phyloP scores from a whole-genome alignment of 2,329 filamentous ascomycete genomes.

The Lecanosticta acicola region DNA sequence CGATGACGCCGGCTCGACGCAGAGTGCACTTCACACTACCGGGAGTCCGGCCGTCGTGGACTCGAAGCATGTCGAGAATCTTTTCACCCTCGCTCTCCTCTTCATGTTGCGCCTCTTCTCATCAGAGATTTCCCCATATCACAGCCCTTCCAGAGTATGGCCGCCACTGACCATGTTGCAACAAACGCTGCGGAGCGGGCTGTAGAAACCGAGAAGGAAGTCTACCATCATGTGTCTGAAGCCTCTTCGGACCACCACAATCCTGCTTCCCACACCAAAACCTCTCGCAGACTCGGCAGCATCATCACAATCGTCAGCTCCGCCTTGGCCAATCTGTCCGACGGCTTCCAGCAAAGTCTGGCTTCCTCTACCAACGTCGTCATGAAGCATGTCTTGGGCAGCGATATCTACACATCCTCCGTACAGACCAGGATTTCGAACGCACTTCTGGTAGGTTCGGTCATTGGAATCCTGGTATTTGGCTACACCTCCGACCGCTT shows the following conservation, averaged over 20 bases:
- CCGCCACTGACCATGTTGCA: background rate
- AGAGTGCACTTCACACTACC: background rate
- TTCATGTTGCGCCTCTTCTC: background rate
- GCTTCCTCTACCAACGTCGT: slow-evolving; percentile 33
- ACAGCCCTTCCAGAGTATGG: background rate
- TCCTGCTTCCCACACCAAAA: background rate
- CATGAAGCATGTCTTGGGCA: slow-evolving; percentile 29
- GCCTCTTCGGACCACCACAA: background rate
- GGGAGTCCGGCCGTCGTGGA: background rate
- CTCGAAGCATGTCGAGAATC: background rate
- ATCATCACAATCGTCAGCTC: slow-evolving; percentile 21
- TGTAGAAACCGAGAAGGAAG: slow-evolving; percentile 3
- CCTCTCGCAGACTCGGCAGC: slow-evolving; percentile 24
- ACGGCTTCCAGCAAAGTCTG: slow-evolving; percentile 33
- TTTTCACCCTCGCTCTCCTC: background rate
- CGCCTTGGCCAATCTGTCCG: slow-evolving; percentile 32
- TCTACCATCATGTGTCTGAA: slow-evolving; percentile 7
- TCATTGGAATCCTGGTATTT: slow-evolving; percentile 33
- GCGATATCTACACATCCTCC: slow-evolving; percentile 26
- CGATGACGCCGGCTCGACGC: too few relatives aligned
- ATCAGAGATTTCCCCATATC: background rate
- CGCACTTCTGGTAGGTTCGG: slow-evolving; percentile 30
- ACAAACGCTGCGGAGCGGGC: background rate
- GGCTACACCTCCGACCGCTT: slow-evolving; percentile 31
- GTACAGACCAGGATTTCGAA: slow-evolving; percentile 33